phyloP scores from a whole-genome alignment of 2,329 filamentous ascomycete species.

The Erysiphe pisi region DNA sequence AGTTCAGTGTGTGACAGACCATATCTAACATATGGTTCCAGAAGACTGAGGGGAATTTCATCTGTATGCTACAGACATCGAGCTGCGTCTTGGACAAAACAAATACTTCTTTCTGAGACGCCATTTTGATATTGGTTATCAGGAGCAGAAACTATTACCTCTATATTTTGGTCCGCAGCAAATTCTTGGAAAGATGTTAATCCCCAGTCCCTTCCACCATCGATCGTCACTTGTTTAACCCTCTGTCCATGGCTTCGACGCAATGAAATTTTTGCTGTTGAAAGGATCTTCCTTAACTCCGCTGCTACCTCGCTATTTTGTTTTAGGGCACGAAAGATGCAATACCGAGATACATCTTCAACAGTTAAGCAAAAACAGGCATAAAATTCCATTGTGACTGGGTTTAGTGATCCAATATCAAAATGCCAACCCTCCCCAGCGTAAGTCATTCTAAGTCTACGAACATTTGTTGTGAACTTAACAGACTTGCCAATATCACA shows the following conservation, averaged over 20 bases:
- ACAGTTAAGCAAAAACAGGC: neutral
- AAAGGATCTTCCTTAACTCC: neutral
- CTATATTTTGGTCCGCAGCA: neutral
- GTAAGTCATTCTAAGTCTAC: neutral
- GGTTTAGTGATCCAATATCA: neutral
- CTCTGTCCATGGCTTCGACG: neutral
- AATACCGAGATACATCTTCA: neutral
- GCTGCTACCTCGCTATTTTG: neutral
- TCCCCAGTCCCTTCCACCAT: constrained; percentile 16
- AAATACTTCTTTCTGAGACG: neutral
- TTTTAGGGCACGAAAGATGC: constrained; percentile 4
- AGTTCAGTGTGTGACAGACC: neutral
- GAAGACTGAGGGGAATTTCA: neutral
- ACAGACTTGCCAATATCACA: constrained; percentile 12
- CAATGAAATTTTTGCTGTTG: neutral
- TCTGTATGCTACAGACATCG: neutral
- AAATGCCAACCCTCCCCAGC: neutral
- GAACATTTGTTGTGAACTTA: neutral
- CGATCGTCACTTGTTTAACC: neutral
- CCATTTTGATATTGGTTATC: constrained; percentile 11
- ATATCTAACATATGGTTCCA: no score
- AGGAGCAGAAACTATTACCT: neutral
- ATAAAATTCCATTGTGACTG: neutral
- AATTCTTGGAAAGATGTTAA: neutral
- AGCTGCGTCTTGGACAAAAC: neutral